Evolutionary conservation across 2,329 filamentous ascomycete species (phyloP).

Genomic region (Epicoccum sorghinum): DNA sequence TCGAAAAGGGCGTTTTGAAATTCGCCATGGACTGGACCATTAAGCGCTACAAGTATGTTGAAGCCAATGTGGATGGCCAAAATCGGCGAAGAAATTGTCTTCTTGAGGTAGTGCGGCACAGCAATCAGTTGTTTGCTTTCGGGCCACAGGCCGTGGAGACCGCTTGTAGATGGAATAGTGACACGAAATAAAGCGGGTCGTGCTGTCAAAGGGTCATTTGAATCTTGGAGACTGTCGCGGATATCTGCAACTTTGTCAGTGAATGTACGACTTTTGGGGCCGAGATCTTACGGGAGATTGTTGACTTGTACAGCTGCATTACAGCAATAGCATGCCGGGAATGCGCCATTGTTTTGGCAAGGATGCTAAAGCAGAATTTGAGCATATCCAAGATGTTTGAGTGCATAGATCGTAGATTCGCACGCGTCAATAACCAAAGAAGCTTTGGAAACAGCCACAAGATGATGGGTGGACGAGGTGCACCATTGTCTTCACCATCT

Average conservation of each 20-base stretch:
- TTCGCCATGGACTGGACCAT: neutral
- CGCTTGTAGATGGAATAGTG: conserved; percentile 48
- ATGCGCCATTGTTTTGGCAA: conserved; percentile 42
- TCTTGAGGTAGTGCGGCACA: conserved; percentile 50
- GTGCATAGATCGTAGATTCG: conserved; percentile 50
- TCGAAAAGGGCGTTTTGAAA: conserved; percentile 11
- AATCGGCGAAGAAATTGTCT: conserved; percentile 28
- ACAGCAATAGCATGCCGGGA: conserved; percentile 46
- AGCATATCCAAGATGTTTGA: conserved; percentile 46
- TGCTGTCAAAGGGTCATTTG: conserved; percentile 22
- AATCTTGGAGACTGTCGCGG: conserved; percentile 49
- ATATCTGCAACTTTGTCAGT: conserved; percentile 49
- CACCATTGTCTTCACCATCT: conserved; percentile 40
- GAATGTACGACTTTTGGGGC: neutral
- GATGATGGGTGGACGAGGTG: conserved; percentile 54
- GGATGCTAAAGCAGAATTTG: conserved; percentile 43
- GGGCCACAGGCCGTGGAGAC: conserved; percentile 46
- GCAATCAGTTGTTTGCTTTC: conserved; percentile 50
- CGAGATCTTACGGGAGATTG: conserved; percentile 48
- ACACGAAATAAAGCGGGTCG: conserved; percentile 31
- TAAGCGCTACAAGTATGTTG: conserved; percentile 30
- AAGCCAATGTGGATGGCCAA: conserved; percentile 37
- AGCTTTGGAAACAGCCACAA: conserved; percentile 62
- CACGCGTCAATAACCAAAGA: conserved; percentile 54
- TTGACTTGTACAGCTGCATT: conserved; percentile 48